Evolutionary conservation across 495 filamentous ascomycete genomes (phyloP).

Genomic region (Chaetomium tenue): DNA sequence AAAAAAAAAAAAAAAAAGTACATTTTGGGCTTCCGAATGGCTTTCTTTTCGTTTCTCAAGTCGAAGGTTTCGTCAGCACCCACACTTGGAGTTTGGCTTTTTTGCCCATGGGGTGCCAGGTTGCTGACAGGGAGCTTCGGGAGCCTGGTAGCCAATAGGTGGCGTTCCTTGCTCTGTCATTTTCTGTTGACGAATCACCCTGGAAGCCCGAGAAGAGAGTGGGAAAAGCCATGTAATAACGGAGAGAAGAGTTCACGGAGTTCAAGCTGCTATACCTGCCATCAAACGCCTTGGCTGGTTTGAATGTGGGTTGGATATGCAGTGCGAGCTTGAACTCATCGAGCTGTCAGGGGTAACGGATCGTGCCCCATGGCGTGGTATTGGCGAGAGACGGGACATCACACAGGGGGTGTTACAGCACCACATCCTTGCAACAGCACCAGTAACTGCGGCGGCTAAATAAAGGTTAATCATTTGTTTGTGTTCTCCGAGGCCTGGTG

Average conservation of each 20-base stretch:
- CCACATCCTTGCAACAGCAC: conserved; percentile 12
- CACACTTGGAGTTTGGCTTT: too few relatives aligned
- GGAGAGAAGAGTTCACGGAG: too few relatives aligned
- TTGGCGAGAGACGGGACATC: conserved; percentile 1
- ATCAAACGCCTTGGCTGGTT: too few relatives aligned
- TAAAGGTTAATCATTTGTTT: background rate
- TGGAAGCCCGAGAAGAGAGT: background rate
- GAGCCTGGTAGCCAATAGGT: background rate
- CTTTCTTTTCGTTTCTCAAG: too few relatives aligned
- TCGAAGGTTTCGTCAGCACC: too few relatives aligned
- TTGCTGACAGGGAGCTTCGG: background rate
- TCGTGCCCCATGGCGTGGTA: background rate
- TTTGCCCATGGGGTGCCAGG: too few relatives aligned
- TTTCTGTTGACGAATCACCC: background rate
- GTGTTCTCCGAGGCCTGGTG: background rate
- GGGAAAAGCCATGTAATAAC: background rate
- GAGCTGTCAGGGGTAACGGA: background rate
- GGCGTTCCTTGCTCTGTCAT: background rate
- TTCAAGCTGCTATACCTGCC: too few relatives aligned
- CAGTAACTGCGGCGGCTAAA: conserved; percentile 21
- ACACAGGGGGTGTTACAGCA: conserved; percentile 21
- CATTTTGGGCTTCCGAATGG: too few relatives aligned
- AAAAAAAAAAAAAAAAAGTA: too few relatives aligned
- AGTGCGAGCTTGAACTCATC: background rate
- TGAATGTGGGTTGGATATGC: background rate